Percentiles rank a stretch among this genome's conserved stretches.
Evolutionary conservation across 108 stramenopile species (phyloP).

Genomic region (Mediolabrus comicus): DNA sequence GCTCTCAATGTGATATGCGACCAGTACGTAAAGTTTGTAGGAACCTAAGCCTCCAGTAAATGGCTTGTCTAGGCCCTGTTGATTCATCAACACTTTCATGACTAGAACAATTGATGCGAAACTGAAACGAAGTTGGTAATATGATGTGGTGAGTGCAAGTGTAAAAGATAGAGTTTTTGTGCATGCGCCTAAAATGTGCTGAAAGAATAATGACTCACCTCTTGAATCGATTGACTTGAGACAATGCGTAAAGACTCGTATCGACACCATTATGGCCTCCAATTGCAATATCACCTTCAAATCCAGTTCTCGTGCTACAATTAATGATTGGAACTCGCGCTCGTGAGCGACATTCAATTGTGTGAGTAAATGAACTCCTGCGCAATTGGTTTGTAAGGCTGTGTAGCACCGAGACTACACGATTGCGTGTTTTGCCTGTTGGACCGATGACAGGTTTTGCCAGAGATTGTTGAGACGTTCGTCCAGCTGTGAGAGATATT

Average conservation of each 20-base stretch:
- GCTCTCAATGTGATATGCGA: constrained; percentile 62
- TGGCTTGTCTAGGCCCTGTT: constrained; percentile 87
- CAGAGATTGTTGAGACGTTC: constrained; percentile 1
- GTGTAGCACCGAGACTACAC: constrained; percentile 51
- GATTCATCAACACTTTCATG: constrained; percentile 74
- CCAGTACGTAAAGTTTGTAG: constrained; percentile 87
- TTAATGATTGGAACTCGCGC: constrained; percentile 81
- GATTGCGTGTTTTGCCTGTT: constrained; percentile 46
- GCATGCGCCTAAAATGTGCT: neutral
- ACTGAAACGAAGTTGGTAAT: constrained; percentile 32
- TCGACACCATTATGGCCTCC: constrained; percentile 83
- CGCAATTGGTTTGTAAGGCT: constrained; percentile 44
- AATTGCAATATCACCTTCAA: constrained; percentile 80
- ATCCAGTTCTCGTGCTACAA: constrained; percentile 60
- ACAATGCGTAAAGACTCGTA: constrained; percentile 64
- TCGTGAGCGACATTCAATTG: constrained; percentile 51
- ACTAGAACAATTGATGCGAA: constrained; percentile 73
- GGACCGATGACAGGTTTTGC: constrained; percentile 38
- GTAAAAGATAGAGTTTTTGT: neutral
- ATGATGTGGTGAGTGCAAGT: too few species aligned
- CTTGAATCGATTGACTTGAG: constrained; percentile 52
- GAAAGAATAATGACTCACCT: constrained; percentile 48
- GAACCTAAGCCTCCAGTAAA: constrained; percentile 92
- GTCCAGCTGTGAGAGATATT: constrained; percentile 24
- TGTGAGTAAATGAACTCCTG: constrained; percentile 28